These are phyloP conservation scores for Trichosporon ovoides DNA, from an alignment of 1,284 basidiomycete species.

Conservation along the genomic window DNA sequence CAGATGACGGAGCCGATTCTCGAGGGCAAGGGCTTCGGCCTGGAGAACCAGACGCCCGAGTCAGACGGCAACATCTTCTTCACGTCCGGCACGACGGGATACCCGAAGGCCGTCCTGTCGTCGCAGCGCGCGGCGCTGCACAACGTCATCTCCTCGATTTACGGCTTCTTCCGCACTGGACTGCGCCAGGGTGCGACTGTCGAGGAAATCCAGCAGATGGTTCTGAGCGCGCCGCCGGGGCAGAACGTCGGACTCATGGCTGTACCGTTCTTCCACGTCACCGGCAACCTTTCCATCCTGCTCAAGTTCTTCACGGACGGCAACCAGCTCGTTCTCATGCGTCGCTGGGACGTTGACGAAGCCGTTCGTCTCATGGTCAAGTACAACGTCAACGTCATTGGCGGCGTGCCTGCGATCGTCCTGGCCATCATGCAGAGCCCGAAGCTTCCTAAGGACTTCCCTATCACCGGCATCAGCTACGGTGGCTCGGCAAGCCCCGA, in stretches of 20 bases:
- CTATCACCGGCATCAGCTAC: slow-evolving; percentile 37
- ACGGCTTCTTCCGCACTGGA: slow-evolving; percentile 12
- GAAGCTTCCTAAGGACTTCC: slow-evolving; percentile 22
- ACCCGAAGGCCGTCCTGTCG: slow-evolving; percentile 40
- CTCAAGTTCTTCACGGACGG: slow-evolving; percentile 37
- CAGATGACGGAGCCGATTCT: neutral
- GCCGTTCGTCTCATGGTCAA: slow-evolving; percentile 30
- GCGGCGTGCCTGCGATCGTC: slow-evolving; percentile 42
- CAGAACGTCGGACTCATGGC: slow-evolving; percentile 22
- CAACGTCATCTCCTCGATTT: slow-evolving; percentile 7
- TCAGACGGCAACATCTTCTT: slow-evolving; percentile 42
- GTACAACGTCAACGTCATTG: slow-evolving; percentile 35
- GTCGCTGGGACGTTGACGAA: slow-evolving; percentile 35
- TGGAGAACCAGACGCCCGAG: slow-evolving; percentile 28
- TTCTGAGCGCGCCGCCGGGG: neutral
- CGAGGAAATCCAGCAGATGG: slow-evolving; percentile 24
- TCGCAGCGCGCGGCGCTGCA: slow-evolving; percentile 26
- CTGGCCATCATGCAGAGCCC: slow-evolving; percentile 31
- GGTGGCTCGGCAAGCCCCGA: slow-evolving; percentile 40
- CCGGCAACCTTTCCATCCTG: slow-evolving; percentile 39
- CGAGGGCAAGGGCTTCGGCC: slow-evolving; percentile 4
- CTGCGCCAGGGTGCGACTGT: slow-evolving; percentile 8
- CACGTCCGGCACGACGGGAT: slow-evolving; percentile 20
- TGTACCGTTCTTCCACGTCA: slow-evolving; percentile 44
- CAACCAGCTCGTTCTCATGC: slow-evolving; percentile 36